Evolutionary conservation across 140 eudicot species (phyloP), one percentile per base, ranked within the genome.

Genomic region (Senecio squalidus): DNA sequence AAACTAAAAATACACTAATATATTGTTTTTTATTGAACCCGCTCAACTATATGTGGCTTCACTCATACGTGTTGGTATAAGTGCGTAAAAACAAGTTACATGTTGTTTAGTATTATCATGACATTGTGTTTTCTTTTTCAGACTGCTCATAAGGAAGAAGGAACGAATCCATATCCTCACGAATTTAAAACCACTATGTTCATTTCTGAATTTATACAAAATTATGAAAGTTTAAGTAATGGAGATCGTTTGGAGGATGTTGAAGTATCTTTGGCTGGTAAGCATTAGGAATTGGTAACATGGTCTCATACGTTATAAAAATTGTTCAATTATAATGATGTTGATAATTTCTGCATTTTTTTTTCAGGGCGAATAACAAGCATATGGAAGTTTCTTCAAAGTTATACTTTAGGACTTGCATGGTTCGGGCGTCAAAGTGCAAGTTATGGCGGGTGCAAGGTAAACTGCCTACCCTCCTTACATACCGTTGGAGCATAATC

Each of bases 401-500:
- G 81, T 65, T 91, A 14, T 79, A 83, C 67, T 91, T 69, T 91
- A 91, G 67, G 98, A 91, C 60, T 73, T 91, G 57, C 84, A 86
- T 71, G 94, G 88, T 21, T 69, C 78, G 11, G 98, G 94, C 74
- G 89, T 77, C 41, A 91, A 91, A 76, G 88, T 91, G 68, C 98
- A 91, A 86, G 80, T 86, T 28, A 86, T 86, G 92, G 73, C 92
- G 26, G 96, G 84, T 81, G 98, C 96, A 69, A 91, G 86, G 98
- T 91, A 75, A 38, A 27, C 14, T 23, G 21, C 2, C 26, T 47
- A 13, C 11, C 8, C 36, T 22, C 29, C 45, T 46, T 30, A 17
- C 16, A 6, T 16, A 46, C 31, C 17, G 4, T 17, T 40, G 21
- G 21, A 40, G 18, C 14, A 40, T 38, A n/a, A n/a, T n/a, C n/a